phyloP scores from a whole-genome alignment of 495 filamentous ascomycete species.

The Neurospora sublineolata region DNA sequence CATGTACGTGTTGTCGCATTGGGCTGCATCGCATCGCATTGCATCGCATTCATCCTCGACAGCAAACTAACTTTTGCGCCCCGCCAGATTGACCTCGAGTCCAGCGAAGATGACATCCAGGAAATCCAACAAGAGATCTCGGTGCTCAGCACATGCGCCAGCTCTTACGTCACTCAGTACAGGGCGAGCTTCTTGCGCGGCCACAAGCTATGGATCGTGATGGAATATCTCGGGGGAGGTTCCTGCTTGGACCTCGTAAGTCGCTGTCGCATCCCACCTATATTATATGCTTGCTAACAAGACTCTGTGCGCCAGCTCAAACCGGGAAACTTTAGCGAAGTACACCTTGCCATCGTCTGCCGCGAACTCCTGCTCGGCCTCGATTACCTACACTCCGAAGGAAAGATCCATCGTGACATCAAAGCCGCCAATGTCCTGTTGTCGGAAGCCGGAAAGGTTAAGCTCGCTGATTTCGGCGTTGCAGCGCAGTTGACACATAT shows the following conservation, averaged over 20 bases:
- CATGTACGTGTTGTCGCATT: constrained; percentile 46
- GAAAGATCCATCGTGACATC: constrained; percentile 95
- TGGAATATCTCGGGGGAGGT: constrained; percentile 92
- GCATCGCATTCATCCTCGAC: not conserved
- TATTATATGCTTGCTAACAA: constrained; percentile 10
- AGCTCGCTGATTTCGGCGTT: constrained; percentile 95
- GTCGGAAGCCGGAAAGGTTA: constrained; percentile 80
- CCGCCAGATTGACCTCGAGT: constrained; percentile 87
- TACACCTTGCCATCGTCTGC: constrained; percentile 89
- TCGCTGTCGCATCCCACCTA: not conserved
- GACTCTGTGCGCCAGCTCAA: constrained; percentile 52
- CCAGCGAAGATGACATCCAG: constrained; percentile 92
- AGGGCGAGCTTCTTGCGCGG: constrained; percentile 89
- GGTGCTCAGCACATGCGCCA: constrained; percentile 86
- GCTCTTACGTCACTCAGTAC: constrained; percentile 90
- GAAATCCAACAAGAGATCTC: constrained; percentile 98
- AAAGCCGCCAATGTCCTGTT: constrained; percentile 92
- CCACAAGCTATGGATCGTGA: constrained; percentile 96
- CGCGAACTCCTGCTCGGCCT: constrained; percentile 80
- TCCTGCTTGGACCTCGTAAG: constrained; percentile 83
- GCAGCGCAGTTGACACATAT: constrained; percentile 94
- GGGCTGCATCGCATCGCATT: not conserved
- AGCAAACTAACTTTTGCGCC: constrained; percentile 16
- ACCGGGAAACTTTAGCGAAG: constrained; percentile 82
- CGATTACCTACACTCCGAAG: constrained; percentile 87